Evolutionary conservation across 2,329 filamentous ascomycete species (phyloP), one percentile per base, ranked within the genome.

Genomic region (Annulohypoxylon truncatum): DNA sequence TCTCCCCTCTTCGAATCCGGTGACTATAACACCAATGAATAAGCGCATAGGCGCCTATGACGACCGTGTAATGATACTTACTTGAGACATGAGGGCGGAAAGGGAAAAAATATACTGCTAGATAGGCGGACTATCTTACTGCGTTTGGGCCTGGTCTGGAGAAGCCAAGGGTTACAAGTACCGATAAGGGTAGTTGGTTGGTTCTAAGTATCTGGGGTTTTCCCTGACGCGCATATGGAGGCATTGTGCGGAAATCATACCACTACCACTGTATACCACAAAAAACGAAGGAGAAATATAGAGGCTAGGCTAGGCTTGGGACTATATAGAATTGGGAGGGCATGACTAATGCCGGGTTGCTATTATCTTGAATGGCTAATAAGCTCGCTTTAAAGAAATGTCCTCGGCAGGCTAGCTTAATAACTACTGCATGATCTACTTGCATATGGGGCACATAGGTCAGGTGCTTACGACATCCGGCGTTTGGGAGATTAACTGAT

Each of bases 261-360:
- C 58, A 33, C 53, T 26, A 57, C 40, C 58, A 62, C 28, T 62
- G 63, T 63, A 63, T 48, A 63, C 33, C 22, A 29, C 42, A 26
- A 46, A 18, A 15, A 55, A 56, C n/a, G 50, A 31, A 62, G 52
- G 7, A 29, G 29, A 31, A 48, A 9, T 18, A 63, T 58, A 55
- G 58, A 54, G 33, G 44, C 20, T 4, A 24, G 42, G 53, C 31
- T 54, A 18, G 53, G 53, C 31, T 58, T 31, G 50, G 52, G 35
- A 50, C 48, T 20, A 13, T 48, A 55, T 50, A 57, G 52, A 58
- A 54, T 48, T 44, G 52, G 38, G 2, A 22, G 26, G 52, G 52
- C 20, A 48, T 20, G 29, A 18, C 22, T 38, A 47, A 26, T 13
- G 38, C 40, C 31, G 13, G 46, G 29, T 29, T 48, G 10, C 15